Evolutionary conservation across 164 flowering plant species (phyloP).

Genomic region (Piper longum): DNA sequence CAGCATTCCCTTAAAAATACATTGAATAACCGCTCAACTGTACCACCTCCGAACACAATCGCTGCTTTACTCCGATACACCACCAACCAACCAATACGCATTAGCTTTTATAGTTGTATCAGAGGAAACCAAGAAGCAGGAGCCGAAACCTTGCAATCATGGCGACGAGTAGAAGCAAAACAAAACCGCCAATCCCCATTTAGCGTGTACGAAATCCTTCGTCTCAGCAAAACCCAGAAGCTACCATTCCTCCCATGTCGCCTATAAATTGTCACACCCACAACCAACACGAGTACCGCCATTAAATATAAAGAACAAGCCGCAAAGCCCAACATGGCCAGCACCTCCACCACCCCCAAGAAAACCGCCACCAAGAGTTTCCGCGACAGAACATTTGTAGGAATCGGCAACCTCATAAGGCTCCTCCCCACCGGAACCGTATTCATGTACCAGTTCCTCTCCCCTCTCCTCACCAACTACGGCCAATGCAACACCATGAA

Average conservation of each 20-base stretch:
- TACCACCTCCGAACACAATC: neutral
- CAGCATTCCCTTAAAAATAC: neutral
- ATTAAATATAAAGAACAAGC: neutral
- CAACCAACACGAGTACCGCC: neutral
- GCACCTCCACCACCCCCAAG: neutral
- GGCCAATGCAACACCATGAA: conserved; percentile 49
- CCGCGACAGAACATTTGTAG: conserved; percentile 25
- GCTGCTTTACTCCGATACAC: neutral
- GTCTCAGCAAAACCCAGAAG: neutral
- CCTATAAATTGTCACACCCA: neutral
- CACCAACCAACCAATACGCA: neutral
- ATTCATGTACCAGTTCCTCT: conserved; percentile 67
- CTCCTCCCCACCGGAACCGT: conserved; percentile 91
- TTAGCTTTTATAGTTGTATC: neutral
- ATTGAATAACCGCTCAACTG: neutral
- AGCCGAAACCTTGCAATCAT: neutral
- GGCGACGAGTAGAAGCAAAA: conserved; percentile 5
- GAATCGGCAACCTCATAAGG: conserved; percentile 52
- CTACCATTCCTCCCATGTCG: neutral
- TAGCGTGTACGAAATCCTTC: conserved; percentile 3
- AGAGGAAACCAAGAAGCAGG: neutral
- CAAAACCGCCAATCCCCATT: neutral
- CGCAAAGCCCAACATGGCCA: conserved; percentile 3
- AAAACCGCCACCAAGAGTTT: neutral
- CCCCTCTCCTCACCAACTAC: conserved; percentile 52